phyloP scores from a whole-genome alignment of 2,329 filamentous ascomycete genomes.

The Aschersonia sp. region DNA sequence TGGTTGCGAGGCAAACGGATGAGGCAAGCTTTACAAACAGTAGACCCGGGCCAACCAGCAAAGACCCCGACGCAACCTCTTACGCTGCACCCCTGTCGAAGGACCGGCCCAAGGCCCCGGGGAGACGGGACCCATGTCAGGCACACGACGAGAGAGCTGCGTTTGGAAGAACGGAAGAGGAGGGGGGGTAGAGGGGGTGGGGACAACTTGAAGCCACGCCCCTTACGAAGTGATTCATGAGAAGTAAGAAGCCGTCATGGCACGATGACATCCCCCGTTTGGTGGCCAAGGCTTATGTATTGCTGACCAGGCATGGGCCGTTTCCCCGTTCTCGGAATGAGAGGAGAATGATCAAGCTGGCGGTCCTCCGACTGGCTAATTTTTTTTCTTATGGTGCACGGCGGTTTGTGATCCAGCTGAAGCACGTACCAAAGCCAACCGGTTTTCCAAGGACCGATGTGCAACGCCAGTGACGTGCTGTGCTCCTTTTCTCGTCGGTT shows the following conservation, averaged over 20 bases:
- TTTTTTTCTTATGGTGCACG: too few species aligned
- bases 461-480: too few species aligned
- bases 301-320: too few species aligned
- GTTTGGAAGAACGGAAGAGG: not conserved
- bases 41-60: not conserved
- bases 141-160: conserved; percentile 4
- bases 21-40: not conserved
- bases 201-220: not conserved
- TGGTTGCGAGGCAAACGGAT: conserved; percentile 2
- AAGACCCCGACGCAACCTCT: conserved; percentile 3
- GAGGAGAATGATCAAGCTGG: too few species aligned
- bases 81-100: conserved; percentile 2
- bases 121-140: conserved; percentile 5
- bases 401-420: too few species aligned
- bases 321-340: too few species aligned
- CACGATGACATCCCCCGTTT: too few species aligned
- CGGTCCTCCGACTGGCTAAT: too few species aligned
- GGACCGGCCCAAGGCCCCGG: conserved; percentile 4
- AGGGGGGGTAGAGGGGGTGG: not conserved
- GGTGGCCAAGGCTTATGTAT: too few species aligned
- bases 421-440: too few species aligned
- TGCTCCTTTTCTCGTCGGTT: too few species aligned
- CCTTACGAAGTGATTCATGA: not conserved
- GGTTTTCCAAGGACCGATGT: too few species aligned
- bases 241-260: not conserved